These are phyloP conservation scores for Debaryomyces maramus DNA, from an alignment of 805 yeast genomes.

Conservation along the genomic window DNA sequence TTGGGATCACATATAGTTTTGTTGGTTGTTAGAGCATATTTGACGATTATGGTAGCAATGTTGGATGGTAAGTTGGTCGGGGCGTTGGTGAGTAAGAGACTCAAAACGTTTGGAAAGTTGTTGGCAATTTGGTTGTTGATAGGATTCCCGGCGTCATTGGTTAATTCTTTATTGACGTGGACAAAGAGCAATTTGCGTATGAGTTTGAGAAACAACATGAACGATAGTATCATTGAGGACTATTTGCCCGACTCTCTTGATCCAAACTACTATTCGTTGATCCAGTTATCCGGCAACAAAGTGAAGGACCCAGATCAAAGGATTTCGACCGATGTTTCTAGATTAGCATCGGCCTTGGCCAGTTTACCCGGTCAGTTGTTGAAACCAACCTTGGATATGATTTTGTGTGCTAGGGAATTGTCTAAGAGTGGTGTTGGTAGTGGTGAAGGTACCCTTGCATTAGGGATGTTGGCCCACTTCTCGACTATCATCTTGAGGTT, in stretches of 20 bases:
- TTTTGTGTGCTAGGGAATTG: constrained; percentile 77
- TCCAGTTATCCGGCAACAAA: constrained; percentile 52
- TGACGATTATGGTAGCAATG: constrained; percentile 80
- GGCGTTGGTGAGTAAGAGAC: constrained; percentile 68
- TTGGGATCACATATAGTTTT: constrained; percentile 57
- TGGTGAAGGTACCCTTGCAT: constrained; percentile 74
- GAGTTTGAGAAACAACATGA: constrained; percentile 61
- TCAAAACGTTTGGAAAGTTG: constrained; percentile 60
- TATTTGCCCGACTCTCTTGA: constrained; percentile 70
- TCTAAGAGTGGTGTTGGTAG: constrained; percentile 63
- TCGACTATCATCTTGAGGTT: constrained; percentile 72
- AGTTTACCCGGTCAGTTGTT: constrained; percentile 78
- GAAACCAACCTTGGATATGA: constrained; percentile 78
- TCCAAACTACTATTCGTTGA: constrained; percentile 72
- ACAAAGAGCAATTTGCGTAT: constrained; percentile 58
- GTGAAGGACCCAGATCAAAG: constrained; percentile 80
- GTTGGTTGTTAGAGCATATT: constrained; percentile 64
- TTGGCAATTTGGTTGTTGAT: constrained; percentile 76
- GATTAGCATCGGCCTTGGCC: constrained; percentile 70
- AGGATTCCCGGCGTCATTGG: constrained; percentile 83
- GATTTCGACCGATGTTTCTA: constrained; percentile 75
- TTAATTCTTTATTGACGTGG: constrained; percentile 68
- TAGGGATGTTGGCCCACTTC: constrained; percentile 78
- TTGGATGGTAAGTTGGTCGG: constrained; percentile 87
- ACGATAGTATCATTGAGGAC: constrained; percentile 60